Conservation (phyloP, 2,329 filamentous ascomycete genomes). For the Aspergillus fructus region DNA sequence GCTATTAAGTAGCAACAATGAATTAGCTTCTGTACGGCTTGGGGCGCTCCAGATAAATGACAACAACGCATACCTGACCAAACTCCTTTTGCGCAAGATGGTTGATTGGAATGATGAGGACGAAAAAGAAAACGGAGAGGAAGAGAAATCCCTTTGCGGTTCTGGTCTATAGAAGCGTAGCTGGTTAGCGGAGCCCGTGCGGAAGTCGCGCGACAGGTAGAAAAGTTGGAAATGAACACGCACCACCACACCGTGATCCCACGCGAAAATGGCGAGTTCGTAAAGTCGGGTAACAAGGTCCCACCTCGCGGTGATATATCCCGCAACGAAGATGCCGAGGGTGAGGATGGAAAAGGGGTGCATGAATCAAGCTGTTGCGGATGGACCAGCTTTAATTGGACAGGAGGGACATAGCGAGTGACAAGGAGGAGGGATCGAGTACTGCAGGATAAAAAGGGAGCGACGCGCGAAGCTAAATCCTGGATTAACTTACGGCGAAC, state of each 20-base stretch:
- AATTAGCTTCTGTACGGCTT: neutral
- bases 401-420: constrained; percentile 33
- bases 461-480: neutral
- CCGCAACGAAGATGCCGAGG: constrained; percentile 97
- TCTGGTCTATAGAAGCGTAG: constrained; percentile 61
- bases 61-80: constrained; percentile 63
- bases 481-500: neutral
- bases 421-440: neutral
- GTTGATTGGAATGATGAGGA: constrained; percentile 80
- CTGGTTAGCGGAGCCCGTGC: neutral
- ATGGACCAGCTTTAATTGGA: constrained; percentile 20
- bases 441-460: neutral
- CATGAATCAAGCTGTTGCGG: constrained; percentile 59
- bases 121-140: constrained; percentile 79
- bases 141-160: constrained; percentile 81
- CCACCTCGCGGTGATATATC: constrained; percentile 99
- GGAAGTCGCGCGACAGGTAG: constrained; percentile 9
- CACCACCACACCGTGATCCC: constrained; percentile 97
- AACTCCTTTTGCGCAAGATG: constrained; percentile 79
- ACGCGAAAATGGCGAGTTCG: constrained; percentile 95
- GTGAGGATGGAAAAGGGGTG: constrained; percentile 97
- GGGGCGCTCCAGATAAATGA: neutral
- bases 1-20: constrained; percentile 52
- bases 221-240: constrained; percentile 34
- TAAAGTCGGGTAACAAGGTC: constrained; percentile 95